Evolutionary conservation across 139 green algal species (phyloP).

Genomic region (Deuterostichococcus epilithicus): DNA sequence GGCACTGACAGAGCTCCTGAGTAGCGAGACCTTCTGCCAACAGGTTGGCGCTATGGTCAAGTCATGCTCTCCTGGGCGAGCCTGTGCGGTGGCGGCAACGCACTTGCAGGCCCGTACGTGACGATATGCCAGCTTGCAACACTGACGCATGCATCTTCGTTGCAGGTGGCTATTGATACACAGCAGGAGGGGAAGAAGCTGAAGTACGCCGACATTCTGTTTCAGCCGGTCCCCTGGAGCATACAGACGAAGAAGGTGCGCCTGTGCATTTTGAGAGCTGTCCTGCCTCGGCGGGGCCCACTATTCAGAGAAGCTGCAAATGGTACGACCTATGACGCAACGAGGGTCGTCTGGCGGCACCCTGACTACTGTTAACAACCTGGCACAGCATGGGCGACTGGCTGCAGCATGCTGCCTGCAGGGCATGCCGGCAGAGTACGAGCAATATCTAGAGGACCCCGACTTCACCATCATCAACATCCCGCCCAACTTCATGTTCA

Average conservation of each 20-base stretch:
- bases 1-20: conserved; percentile 3
- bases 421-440: conserved; percentile 30
- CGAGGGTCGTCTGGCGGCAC: too few relatives aligned
- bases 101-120: too few relatives aligned
- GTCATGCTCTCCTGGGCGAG: not conserved
- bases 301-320: too few relatives aligned
- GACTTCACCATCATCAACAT: conserved; percentile 35
- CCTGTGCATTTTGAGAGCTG: not conserved
- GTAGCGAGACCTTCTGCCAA: conserved; percentile 13
- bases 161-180: conserved; percentile 7
- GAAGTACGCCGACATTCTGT: conserved; percentile 14
- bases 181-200: conserved; percentile 8
- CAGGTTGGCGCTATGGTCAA: not conserved
- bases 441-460: conserved; percentile 27
- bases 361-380: too few relatives aligned
- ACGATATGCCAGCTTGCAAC: too few relatives aligned
- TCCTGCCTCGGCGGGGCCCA: too few relatives aligned
- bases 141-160: too few relatives aligned
- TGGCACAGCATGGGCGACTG: too few relatives aligned
- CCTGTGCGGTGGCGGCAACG: too few relatives aligned
- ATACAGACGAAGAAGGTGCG: conserved; percentile 3
- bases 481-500: conserved; percentile 43
- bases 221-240: conserved; percentile 35
- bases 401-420: too few relatives aligned
- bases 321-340: too few relatives aligned